A percentile compares a stretch with the other conserved stretches of the same genome.
Conservation (phyloP, 1,284 basidiomycete genomes). For the Cutaneotrichosporon arboriforme region DNA sequence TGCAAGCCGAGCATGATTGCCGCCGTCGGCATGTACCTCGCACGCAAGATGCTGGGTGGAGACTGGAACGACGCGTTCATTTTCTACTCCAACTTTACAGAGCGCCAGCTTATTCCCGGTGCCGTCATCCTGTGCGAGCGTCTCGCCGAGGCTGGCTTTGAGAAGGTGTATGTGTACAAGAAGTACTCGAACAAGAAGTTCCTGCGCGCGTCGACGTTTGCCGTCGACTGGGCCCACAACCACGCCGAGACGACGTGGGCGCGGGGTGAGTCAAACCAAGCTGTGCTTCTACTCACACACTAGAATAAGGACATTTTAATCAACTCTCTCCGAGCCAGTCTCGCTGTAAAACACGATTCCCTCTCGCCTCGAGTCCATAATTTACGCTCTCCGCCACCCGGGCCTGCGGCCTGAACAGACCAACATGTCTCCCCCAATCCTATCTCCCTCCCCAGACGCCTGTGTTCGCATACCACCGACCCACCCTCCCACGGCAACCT, state of each 20-base stretch:
- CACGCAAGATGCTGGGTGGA: conserved; percentile 82
- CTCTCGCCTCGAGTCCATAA: not conserved
- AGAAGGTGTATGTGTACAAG: conserved; percentile 81
- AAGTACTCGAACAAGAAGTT: conserved; percentile 98
- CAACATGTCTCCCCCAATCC: not conserved
- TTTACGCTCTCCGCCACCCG: not conserved
- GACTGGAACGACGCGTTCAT: conserved; percentile 91
- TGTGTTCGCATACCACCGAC: not conserved
- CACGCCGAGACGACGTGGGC: conserved; percentile 23
- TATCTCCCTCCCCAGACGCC: not conserved
- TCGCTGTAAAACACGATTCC: conserved; percentile 2
- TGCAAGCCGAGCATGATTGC: conserved; percentile 92
- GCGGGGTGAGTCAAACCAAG: not conserved
- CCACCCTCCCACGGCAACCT: not conserved
- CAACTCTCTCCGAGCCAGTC: not conserved
- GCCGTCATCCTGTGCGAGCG: conserved; percentile 79
- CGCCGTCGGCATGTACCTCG: conserved; percentile 96
- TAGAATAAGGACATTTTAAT: not conserved
- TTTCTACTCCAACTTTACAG: conserved; percentile 88
- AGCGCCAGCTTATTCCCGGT: conserved; percentile 78
- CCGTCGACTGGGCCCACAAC: conserved; percentile 51
- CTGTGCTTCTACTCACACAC: not conserved
- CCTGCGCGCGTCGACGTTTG: conserved; percentile 65
- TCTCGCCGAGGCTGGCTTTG: conserved; percentile 72
- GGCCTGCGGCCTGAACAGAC: not conserved